Base-by-base conservation (phyloP, 2,329 filamentous ascomycete species). In the Penicillium sp. region DNA sequence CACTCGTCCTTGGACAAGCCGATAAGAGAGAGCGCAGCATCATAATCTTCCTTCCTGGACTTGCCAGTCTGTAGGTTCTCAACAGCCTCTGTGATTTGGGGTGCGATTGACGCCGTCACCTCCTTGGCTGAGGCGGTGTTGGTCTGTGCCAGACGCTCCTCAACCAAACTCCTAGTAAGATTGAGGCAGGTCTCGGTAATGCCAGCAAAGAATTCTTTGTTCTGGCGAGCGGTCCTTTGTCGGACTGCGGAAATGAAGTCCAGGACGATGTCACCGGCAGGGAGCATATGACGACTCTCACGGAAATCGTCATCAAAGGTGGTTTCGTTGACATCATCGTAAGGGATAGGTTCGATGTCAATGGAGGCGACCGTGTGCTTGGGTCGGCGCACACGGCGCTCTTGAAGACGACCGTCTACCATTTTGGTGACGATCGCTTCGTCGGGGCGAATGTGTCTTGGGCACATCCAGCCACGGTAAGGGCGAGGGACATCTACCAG, bases 381-480 rank as follows among this genome's bases (percentile, higher is more conserved):
- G 19, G 72, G 69, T 31, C 72, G 74, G 47, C 73, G 75, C 56
- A 72, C 66, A 54, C 69, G 73, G 52, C 71, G 70, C 46, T 60
- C 59, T 31, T 64, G 66, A 37, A 69, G 85, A 27, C 88, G 79
- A 49, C 80, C 75, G 19, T 75, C 75, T 9, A 87, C 85, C 19
- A 88, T 77, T 49, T 83, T 78, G 33, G 78, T 78, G 31, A 66
- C 60, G 46, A 65, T 62, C 52, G 96, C 81, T 57, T 93, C 83
- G 62, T 94, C 60, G 6, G 62, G 88, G 54, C 95, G 91, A 43
- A 89, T 82, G 73, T 99, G 95, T 63, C 90, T 87, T 51, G 94
- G 94, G 72, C 95, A 99, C 75, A 87, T 89, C 91, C 92, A 99
- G 56, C 87, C 89, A 69, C 81, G 79, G 49, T 88, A 87, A 53